Evolutionary conservation across 2,329 filamentous ascomycete genomes (phyloP).

Genomic region (Cladosporium austrohemisphaericum): DNA sequence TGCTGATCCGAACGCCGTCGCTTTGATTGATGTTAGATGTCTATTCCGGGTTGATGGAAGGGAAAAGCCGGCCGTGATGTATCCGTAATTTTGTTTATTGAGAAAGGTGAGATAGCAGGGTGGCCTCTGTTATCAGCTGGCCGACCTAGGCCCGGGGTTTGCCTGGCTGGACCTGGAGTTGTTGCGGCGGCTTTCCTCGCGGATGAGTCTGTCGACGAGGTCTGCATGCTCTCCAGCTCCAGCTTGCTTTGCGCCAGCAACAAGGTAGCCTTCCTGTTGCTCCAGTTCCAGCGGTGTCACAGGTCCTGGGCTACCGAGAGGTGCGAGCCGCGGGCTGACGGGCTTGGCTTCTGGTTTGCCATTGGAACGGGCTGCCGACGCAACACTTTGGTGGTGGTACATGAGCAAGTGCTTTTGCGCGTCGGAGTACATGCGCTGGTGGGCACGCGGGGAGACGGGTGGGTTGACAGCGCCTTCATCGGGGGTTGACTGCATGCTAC

Average conservation of each 20-base stretch:
- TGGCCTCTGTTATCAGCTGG: neutral
- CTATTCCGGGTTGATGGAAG: neutral
- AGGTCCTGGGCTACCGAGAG: slow-evolving; percentile 49
- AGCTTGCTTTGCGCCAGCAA: slow-evolving; percentile 38
- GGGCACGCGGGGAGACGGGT: slow-evolving; percentile 41
- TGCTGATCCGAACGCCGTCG: neutral
- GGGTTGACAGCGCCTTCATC: slow-evolving; percentile 40
- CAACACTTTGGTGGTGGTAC: slow-evolving; percentile 44
- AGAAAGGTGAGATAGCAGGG: neutral
- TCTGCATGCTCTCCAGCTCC: slow-evolving; percentile 31
- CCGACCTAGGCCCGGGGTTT: slow-evolving; percentile 7
- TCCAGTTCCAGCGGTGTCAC: slow-evolving; percentile 53
- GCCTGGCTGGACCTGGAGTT: slow-evolving; percentile 2
- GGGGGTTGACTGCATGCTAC: slow-evolving; percentile 37
- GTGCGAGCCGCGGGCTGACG: slow-evolving; percentile 46
- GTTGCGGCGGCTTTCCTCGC: slow-evolving; percentile 40
- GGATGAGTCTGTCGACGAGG: slow-evolving; percentile 47
- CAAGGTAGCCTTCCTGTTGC: slow-evolving; percentile 42
- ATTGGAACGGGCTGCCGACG: slow-evolving; percentile 23
- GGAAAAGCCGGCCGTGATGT: slow-evolving; percentile 1
- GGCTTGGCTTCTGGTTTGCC: slow-evolving; percentile 35
- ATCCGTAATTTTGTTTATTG: neutral
- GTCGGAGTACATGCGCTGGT: slow-evolving; percentile 45
- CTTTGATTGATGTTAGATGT: neutral
- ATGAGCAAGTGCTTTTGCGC: slow-evolving; percentile 47